Evolutionary conservation across 2,329 filamentous ascomycete species (phyloP).

Genomic region (Xylogone sp.): DNA sequence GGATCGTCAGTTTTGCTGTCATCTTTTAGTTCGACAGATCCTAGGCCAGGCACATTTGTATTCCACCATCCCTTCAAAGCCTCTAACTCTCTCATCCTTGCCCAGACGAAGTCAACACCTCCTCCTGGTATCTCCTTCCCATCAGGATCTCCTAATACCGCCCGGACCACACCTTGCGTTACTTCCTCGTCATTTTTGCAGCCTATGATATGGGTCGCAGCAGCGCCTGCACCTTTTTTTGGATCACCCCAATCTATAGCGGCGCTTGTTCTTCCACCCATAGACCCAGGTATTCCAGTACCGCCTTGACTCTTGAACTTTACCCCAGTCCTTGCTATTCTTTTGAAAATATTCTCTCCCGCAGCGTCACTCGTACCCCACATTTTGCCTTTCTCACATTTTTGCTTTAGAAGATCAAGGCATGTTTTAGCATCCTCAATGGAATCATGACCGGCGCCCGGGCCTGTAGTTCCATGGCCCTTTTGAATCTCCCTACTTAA

Average conservation of each 20-base stretch:
- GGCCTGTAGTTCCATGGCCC: slow-evolving; percentile 49
- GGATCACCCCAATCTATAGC: slow-evolving; percentile 90
- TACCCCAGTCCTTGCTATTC: slow-evolving; percentile 63
- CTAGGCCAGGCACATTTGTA: slow-evolving; percentile 36
- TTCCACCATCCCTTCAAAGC: slow-evolving; percentile 67
- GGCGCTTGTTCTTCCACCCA: slow-evolving; percentile 61
- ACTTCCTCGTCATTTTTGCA: slow-evolving; percentile 57
- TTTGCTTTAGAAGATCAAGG: slow-evolving; percentile 89
- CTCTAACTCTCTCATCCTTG: slow-evolving; percentile 62
- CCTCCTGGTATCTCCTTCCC: slow-evolving; percentile 54
- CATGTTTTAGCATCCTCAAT: slow-evolving; percentile 90
- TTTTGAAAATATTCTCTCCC: slow-evolving; percentile 85
- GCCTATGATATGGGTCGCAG: slow-evolving; percentile 52
- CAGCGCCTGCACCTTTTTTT: slow-evolving; percentile 52
- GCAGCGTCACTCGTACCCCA: slow-evolving; percentile 81
- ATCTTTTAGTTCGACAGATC: slow-evolving; percentile 8
- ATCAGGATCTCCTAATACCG: slow-evolving; percentile 54
- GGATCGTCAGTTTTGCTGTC: slow-evolving; percentile 2
- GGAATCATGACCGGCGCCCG: slow-evolving; percentile 73
- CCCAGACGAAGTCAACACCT: slow-evolving; percentile 65
- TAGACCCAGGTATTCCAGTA: slow-evolving; percentile 48
- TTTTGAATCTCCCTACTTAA: slow-evolving; percentile 86
- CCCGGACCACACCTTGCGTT: slow-evolving; percentile 49
- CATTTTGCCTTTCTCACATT: slow-evolving; percentile 84
- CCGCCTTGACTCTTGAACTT: slow-evolving; percentile 60